Conservation (phyloP, 2,329 filamentous ascomycete genomes). For the Juglanconis juglandina region DNA sequence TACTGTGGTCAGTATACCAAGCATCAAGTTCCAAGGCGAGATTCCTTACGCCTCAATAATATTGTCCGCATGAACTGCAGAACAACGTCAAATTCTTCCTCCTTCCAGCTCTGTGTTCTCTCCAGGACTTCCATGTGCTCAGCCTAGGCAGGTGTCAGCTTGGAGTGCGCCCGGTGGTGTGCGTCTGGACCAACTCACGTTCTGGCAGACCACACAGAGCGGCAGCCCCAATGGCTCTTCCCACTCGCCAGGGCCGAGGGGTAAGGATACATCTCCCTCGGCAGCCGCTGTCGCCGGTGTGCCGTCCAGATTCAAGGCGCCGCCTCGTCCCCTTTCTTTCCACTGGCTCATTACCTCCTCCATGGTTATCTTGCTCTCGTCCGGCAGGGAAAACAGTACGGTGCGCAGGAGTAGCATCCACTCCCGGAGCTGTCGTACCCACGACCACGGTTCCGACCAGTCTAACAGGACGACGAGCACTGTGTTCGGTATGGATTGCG, state of each 20-base stretch:
- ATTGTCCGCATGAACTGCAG: constrained; percentile 89
- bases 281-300: constrained; percentile 54
- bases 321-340: constrained; percentile 70
- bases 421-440: constrained; percentile 81
- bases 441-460: constrained; percentile 91
- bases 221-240: constrained; percentile 84
- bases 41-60: constrained; percentile 71
- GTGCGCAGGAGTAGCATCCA: constrained; percentile 84
- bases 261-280: constrained; percentile 68
- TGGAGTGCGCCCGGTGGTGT: not conserved
- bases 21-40: constrained; percentile 9
- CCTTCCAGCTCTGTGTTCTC: constrained; percentile 87
- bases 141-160: constrained; percentile 47
- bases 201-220: constrained; percentile 92
- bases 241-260: constrained; percentile 86
- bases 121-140: constrained; percentile 90
- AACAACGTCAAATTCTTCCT: constrained; percentile 94
- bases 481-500: constrained; percentile 79
- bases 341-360: constrained; percentile 80
- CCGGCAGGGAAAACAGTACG: constrained; percentile 69
- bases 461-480: constrained; percentile 89
- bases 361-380: constrained; percentile 76
- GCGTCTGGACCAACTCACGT: constrained; percentile 52
- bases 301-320: constrained; percentile 61
- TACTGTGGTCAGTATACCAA: constrained; percentile 23